Evolutionary conservation across 2,329 filamentous ascomycete genomes (phyloP), one percentile per base, ranked within the genome.

Genomic region (Ophiosphaerella korrae): DNA sequence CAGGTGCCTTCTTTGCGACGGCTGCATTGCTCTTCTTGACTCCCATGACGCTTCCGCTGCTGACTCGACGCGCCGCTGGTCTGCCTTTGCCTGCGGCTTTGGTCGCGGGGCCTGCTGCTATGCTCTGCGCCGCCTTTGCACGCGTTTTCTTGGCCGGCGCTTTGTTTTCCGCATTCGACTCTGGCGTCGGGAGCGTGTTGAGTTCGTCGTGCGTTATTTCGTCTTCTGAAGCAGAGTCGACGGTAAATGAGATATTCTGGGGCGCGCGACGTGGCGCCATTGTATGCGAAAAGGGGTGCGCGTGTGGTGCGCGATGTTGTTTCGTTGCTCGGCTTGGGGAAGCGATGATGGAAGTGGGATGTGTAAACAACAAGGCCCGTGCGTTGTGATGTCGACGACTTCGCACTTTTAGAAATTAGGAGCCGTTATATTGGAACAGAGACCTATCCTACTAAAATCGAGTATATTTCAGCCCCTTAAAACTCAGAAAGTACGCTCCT

Each of bases 151-250:
- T 68, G 46, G 56, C 49, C 4, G 68, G 67, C 53, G 65, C 67
- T 46, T 65, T 65, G 64, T 74, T 76, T 54, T 76, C 75, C 29
- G 66, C 62, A 48, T 70, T 72, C n/a, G 75, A 74, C 42, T 76
- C 73, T 14, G 73, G 73, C 13, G 73, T 75, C 5, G 67, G 69
- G 42, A 73, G 70, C 42, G 62, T 59, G 55, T 67, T 65, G 53
- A 68, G 61, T 48, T 74, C 66, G 63, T 68, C 66, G 50, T 57
- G 51, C 6, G 67, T 66, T 60, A 74, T 68, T 55, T 77, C 74
- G 58, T 76, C 74, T 53, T 75, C 74, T 23, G 74, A 75, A 37
- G 62, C 69, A n/a, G 71, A 71, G 40, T 75, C 73, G 34, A 75
- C 66, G 36, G 73, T 73, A 44, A 71, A 70, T 37, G 74, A 74